phyloP scores from a whole-genome alignment of 371 early-diverging fungal genomes.

The Rhizopus arrhizus region DNA sequence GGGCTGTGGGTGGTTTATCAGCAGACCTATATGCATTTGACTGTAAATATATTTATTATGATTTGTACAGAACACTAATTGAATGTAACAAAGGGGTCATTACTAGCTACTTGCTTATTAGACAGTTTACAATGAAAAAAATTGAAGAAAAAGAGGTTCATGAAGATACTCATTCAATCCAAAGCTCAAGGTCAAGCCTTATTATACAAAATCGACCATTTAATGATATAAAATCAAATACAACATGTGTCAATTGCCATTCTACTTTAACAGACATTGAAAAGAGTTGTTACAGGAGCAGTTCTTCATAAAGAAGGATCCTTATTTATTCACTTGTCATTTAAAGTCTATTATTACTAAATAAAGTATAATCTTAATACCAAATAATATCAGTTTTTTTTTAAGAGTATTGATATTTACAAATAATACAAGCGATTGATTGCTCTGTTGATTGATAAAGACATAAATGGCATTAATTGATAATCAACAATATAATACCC shows the following conservation, averaged over 20 bases:
- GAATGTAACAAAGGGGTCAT: slow-evolving; percentile 34
- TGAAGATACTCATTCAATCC: neutral
- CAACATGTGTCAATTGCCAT: neutral
- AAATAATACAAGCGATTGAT: no score
- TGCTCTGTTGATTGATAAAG: no score
- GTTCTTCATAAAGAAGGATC: no score
- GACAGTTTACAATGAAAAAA: slow-evolving; percentile 33
- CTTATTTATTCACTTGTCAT: no score
- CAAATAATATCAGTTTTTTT: no score
- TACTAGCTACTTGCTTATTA: slow-evolving; percentile 43
- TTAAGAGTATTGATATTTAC: no score
- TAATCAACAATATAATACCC: no score
- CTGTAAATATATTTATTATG: slow-evolving; percentile 28
- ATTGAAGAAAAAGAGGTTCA: neutral
- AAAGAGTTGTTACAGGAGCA: neutral
- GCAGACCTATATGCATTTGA: slow-evolving; percentile 52
- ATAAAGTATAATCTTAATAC: no score
- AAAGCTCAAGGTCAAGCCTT: neutral
- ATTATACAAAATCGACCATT: neutral
- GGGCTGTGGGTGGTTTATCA: slow-evolving; percentile 40
- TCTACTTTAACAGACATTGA: neutral
- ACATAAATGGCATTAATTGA: no score
- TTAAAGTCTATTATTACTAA: no score
- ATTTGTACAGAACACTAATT: no score
- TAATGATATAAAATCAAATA: neutral